These are phyloP conservation scores for Priceomyces fermenticarens DNA, from an alignment of 805 yeast genomes.

Conservation along the genomic window DNA sequence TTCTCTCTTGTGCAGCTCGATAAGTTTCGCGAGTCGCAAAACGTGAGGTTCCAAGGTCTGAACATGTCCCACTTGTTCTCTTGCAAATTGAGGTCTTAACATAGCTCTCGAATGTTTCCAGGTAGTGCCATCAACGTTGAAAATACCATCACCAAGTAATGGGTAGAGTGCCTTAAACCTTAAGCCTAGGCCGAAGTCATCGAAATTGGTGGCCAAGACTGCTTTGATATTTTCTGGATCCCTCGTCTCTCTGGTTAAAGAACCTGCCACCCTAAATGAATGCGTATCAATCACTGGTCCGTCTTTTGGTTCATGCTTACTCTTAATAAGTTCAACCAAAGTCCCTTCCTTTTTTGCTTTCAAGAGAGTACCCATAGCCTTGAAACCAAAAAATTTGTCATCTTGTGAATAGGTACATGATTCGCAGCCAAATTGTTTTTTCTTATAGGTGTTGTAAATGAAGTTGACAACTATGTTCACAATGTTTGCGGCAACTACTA, in stretches of 20 bases:
- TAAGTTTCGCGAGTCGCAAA: slow-evolving; percentile 10
- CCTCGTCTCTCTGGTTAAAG: slow-evolving; percentile 17
- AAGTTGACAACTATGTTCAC: neutral
- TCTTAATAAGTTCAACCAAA: slow-evolving; percentile 9
- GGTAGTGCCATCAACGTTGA: slow-evolving; percentile 17
- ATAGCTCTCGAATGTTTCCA: slow-evolving; percentile 22
- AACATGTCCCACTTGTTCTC: slow-evolving; percentile 17
- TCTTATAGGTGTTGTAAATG: neutral
- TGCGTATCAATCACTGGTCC: neutral
- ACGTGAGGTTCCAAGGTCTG: slow-evolving; percentile 14
- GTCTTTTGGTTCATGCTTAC: neutral
- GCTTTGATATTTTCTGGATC: slow-evolving; percentile 22
- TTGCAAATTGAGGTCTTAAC: slow-evolving; percentile 20
- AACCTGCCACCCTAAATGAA: slow-evolving; percentile 6
- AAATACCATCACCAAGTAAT: slow-evolving; percentile 19
- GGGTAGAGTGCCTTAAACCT: slow-evolving; percentile 14
- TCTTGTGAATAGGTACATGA: neutral
- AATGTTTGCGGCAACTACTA: too few species aligned
- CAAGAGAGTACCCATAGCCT: slow-evolving; percentile 6
- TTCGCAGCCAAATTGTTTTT: neutral
- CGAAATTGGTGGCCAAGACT: slow-evolving; percentile 17
- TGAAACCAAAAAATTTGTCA: slow-evolving; percentile 12
- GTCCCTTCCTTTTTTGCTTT: slow-evolving; percentile 12
- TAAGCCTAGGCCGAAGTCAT: slow-evolving; percentile 17
- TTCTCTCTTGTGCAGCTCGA: slow-evolving; percentile 7